These are phyloP conservation scores for Colletotrichum truncatum DNA, from an alignment of 2,329 filamentous ascomycete genomes.

Conservation along the genomic window DNA sequence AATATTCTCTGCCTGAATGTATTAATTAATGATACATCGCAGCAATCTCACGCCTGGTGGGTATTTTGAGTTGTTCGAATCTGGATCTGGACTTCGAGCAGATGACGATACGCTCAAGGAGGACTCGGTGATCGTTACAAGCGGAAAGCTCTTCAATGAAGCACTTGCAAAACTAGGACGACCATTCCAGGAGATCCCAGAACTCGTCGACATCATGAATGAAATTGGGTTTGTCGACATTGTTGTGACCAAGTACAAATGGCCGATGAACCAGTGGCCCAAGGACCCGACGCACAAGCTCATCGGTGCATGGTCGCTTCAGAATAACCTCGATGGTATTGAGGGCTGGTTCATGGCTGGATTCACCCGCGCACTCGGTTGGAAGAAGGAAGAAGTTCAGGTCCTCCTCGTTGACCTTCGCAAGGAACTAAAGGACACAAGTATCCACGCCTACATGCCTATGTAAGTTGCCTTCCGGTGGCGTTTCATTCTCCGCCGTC, in stretches of 20 bases:
- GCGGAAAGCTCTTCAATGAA: slow-evolving; percentile 40
- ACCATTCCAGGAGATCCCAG: slow-evolving; percentile 36
- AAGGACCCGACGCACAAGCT: slow-evolving; percentile 60
- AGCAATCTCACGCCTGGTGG: slow-evolving; percentile 50
- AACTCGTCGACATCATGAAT: slow-evolving; percentile 49
- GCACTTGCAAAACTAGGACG: slow-evolving; percentile 41
- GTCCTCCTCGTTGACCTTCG: slow-evolving; percentile 44
- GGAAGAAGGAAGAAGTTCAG: slow-evolving; percentile 43
- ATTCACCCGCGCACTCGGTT: slow-evolving; percentile 42
- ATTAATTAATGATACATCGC: neutral
- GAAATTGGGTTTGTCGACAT: slow-evolving; percentile 65
- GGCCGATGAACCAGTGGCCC: slow-evolving; percentile 62
- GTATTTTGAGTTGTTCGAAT: slow-evolving; percentile 53
- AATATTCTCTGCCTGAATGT: neutral
- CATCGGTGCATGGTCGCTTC: slow-evolving; percentile 48
- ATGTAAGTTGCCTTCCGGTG: slow-evolving; percentile 44
- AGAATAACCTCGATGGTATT: slow-evolving; percentile 43
- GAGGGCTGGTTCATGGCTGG: slow-evolving; percentile 47
- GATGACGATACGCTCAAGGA: slow-evolving; percentile 49
- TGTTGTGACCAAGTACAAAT: slow-evolving; percentile 54
- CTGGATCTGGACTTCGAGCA: slow-evolving; percentile 45
- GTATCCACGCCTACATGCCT: slow-evolving; percentile 47
- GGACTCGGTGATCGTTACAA: slow-evolving; percentile 39
- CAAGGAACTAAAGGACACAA: slow-evolving; percentile 41
- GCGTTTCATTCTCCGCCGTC: neutral